A percentile compares a stretch with the other conserved stretches of the same genome.
Conservation (phyloP, 2,329 filamentous ascomycete species). For the Aspergillus awamori region DNA sequence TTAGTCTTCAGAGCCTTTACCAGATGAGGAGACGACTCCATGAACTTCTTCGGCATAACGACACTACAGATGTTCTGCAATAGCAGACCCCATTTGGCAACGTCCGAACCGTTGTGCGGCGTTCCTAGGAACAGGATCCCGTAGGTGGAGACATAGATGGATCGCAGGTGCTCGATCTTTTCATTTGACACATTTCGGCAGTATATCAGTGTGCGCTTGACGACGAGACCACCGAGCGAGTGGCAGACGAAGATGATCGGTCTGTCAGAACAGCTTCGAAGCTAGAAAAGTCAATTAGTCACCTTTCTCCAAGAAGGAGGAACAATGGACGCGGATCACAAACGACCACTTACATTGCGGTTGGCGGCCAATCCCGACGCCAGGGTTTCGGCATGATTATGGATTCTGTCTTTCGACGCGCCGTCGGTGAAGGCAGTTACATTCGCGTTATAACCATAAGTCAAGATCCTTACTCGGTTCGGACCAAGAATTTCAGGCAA, state of each 20-base stretch:
- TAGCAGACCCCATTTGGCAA: slow-evolving; percentile 68
- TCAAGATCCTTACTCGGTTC: slow-evolving; percentile 65
- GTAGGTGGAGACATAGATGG: slow-evolving; percentile 74
- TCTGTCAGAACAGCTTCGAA: slow-evolving; percentile 55
- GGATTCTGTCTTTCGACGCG: slow-evolving; percentile 66
- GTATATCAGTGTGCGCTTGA: slow-evolving; percentile 70
- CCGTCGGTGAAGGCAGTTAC: slow-evolving; percentile 55
- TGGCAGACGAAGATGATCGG: slow-evolving; percentile 78
- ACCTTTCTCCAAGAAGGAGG: neutral
- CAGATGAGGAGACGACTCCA: slow-evolving; percentile 69
- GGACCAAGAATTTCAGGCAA: slow-evolving; percentile 63
- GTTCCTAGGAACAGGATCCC: slow-evolving; percentile 77
- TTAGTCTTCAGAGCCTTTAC: slow-evolving; percentile 72
- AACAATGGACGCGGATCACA: neutral
- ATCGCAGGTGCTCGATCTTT: slow-evolving; percentile 65
- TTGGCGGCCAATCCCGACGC: slow-evolving; percentile 65
- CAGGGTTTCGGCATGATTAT: slow-evolving; percentile 71
- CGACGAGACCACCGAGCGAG: slow-evolving; percentile 71
- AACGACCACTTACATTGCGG: slow-evolving; percentile 51
- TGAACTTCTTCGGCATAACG: slow-evolving; percentile 65
- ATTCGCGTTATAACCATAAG: slow-evolving; percentile 76
- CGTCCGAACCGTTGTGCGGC: slow-evolving; percentile 70
- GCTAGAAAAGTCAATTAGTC: slow-evolving; percentile 28
- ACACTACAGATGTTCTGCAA: slow-evolving; percentile 69
- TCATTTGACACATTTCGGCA: slow-evolving; percentile 63